phyloP scores from a whole-genome alignment of 2,329 filamentous ascomycete genomes.

The Coniochaeta ligniaria region DNA sequence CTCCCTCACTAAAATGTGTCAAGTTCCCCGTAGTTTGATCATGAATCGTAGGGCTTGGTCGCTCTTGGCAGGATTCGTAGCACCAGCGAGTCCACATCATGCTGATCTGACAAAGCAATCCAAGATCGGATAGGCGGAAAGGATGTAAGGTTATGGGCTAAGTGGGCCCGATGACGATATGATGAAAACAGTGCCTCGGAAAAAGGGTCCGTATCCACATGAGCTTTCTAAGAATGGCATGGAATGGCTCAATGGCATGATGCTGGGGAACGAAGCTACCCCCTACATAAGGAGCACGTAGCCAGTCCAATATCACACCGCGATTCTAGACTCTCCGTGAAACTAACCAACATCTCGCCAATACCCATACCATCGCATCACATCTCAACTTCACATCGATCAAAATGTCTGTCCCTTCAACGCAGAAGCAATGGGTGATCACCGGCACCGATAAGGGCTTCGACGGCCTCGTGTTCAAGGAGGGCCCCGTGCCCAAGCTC shows the following conservation, averaged over 20 bases:
- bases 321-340: too few species aligned
- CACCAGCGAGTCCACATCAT: too few species aligned
- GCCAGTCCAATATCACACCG: too few species aligned
- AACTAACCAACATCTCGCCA: too few species aligned
- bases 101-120: neutral
- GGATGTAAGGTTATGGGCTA: neutral
- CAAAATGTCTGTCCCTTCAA: neutral
- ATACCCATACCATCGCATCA: too few species aligned
- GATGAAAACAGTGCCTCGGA: neutral
- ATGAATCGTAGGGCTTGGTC: too few species aligned
- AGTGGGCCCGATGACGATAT: neutral
- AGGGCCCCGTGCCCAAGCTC: constrained; percentile 47
- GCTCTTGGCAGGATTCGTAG: too few species aligned
- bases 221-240: neutral
- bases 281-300: neutral
- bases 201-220: neutral
- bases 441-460: constrained; percentile 45
- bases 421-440: constrained; percentile 46
- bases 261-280: neutral
- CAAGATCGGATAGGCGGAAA: neutral
- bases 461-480: constrained; percentile 49
- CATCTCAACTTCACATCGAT: too few species aligned
- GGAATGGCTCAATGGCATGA: neutral
- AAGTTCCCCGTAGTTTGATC: too few species aligned
- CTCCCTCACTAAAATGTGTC: neutral